A percentile compares a stretch with the other conserved stretches of the same genome.
phyloP scores from a whole-genome alignment of 2,329 filamentous ascomycete genomes.

The Xylariaceae sp. region DNA sequence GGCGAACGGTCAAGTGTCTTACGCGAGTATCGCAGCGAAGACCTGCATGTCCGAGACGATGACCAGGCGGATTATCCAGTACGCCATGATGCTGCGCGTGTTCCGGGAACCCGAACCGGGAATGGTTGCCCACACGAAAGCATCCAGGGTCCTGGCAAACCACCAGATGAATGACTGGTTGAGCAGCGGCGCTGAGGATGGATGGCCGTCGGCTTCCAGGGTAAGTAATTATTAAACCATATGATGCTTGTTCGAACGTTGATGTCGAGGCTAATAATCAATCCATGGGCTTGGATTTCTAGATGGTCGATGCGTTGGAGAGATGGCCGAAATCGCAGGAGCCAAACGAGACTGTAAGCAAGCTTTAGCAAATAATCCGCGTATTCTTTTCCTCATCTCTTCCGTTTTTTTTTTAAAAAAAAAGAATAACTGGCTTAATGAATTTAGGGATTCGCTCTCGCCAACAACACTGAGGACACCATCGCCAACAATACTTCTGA shows the following conservation, averaged over 20 bases:
- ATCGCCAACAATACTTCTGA: too few relatives aligned
- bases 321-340: slow-evolving; percentile 22
- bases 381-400: neutral
- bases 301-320: slow-evolving; percentile 20
- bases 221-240: too few relatives aligned
- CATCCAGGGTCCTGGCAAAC: slow-evolving; percentile 17
- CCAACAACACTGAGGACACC: slow-evolving; percentile 13
- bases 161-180: slow-evolving; percentile 18
- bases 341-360: slow-evolving; percentile 20
- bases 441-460: slow-evolving; percentile 20
- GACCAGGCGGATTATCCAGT: slow-evolving; percentile 24
- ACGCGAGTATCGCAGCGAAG: slow-evolving; percentile 15
- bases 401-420: neutral
- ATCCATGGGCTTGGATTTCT: too few relatives aligned
- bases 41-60: slow-evolving; percentile 18
- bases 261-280: too few relatives aligned
- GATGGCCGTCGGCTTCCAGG: slow-evolving; percentile 18
- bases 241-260: too few relatives aligned
- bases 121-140: slow-evolving; percentile 27
- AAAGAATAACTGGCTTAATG: slow-evolving; percentile 9
- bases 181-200: slow-evolving; percentile 12
- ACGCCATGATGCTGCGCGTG: slow-evolving; percentile 28
- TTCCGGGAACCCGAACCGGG: slow-evolving; percentile 27
- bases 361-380: neutral
- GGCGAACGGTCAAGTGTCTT: slow-evolving; percentile 17